Base-by-base conservation (phyloP, 2,329 filamentous ascomycete species). In the Sclerotinia subarctica region DNA sequence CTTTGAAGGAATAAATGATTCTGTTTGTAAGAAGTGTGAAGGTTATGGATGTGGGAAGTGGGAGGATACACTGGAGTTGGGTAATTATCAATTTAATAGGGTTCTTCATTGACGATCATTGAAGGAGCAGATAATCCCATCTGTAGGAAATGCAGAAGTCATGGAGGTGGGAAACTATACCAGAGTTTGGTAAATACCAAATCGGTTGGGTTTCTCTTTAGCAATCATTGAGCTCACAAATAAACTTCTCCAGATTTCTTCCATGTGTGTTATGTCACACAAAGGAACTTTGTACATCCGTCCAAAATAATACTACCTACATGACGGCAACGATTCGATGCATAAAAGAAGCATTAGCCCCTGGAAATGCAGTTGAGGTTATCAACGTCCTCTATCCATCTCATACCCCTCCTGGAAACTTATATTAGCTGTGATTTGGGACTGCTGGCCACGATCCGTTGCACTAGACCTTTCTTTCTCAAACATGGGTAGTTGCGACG, bases 201-300 rank as follows among this genome's bases (percentile, higher is more conserved):
- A 47, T 70, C 70, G 70, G 62, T 73, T 70, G 72, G 73, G 69
- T 56, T 69, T 69, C 66, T 72, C 70, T 70, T 60, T 69, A 71
- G 71, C 70, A 62, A 60, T 53, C 47, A 51, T 26, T 42, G 67
- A 67, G 66, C 68, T 74, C 66, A 73, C 72, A 73, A 69, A 73
- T 72, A 67, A 38, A 35, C 63, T 69, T 56, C 60, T 69, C 58
- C 59, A 68, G 52, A 46, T 47, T 73, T 73, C 72, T 66, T 60
- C 62, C 70, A 74, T 69, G 68, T 74, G 69, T 68, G 58, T 44
- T 62, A 66, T 70, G 68, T 70, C 57, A 62, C 69, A 73, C 68
- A 70, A 70, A 52, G 46, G 58, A 62, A 56, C 68, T 56, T 69
- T 68, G 66, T 71, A 65, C 64, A 65, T 70, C 71, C 59, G 59